Evolutionary conservation across 257 asterid genomes (phyloP).

Genomic region (Gentiana macrophylla): DNA sequence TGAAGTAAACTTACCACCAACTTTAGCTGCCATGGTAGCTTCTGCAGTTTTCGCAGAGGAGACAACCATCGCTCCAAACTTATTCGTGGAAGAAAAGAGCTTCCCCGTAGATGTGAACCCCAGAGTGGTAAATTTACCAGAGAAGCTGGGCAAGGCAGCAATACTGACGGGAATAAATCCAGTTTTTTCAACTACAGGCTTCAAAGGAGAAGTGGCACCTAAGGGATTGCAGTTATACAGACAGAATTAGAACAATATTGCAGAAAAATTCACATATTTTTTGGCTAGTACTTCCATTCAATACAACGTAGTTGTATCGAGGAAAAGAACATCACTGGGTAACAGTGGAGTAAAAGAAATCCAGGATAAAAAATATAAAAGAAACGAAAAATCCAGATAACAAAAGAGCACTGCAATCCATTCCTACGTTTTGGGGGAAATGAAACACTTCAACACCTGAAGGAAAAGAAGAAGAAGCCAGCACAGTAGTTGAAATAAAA

Average conservation of each 20-base stretch:
- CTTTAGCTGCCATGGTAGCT: slow-evolving; percentile 32
- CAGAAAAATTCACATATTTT: not conserved
- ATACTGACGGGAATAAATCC: slow-evolving; percentile 28
- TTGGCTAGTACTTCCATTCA: too few relatives aligned
- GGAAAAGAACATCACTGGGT: too few relatives aligned
- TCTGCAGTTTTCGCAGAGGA: slow-evolving; percentile 60
- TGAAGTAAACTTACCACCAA: slow-evolving; percentile 35
- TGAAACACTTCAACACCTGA: too few relatives aligned
- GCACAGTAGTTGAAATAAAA: too few relatives aligned
- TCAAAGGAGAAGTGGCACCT: slow-evolving; percentile 34
- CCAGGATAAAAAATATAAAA: too few relatives aligned
- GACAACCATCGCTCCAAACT: slow-evolving; percentile 28
- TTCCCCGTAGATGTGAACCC: slow-evolving; percentile 30
- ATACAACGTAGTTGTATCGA: too few relatives aligned
- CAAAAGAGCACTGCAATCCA: too few relatives aligned
- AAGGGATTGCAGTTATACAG: slow-evolving; percentile 20
- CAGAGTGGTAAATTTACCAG: slow-evolving; percentile 19
- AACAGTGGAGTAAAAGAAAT: too few relatives aligned
- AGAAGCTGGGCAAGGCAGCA: slow-evolving; percentile 21
- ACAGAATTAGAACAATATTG: slow-evolving; percentile 10
- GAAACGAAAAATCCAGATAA: too few relatives aligned
- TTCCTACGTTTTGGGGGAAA: too few relatives aligned
- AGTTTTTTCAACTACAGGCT: slow-evolving; percentile 37
- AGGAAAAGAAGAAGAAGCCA: too few relatives aligned
- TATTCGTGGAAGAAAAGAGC: slow-evolving; percentile 26